Base-by-base conservation (phyloP, 306 rosid genomes). In the Dalbergia oliveri region DNA sequence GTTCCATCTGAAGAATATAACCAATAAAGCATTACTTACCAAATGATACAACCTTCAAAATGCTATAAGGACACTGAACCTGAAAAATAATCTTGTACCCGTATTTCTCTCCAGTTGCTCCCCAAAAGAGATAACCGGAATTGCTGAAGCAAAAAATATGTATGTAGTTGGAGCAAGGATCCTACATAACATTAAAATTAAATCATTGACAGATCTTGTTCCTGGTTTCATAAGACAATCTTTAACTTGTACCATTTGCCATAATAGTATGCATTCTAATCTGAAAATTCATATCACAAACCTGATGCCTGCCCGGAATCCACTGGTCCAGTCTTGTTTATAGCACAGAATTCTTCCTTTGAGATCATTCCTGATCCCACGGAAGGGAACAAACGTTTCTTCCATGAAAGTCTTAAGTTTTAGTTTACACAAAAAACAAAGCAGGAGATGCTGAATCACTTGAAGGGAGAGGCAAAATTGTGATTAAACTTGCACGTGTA, bases 131-230 rank as follows among this genome's bases (percentile, higher is more conserved):
- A 93, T 88, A 72, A 89, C 97, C 3, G 97, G 97, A 86, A 93
- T 93, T 76, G 97, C 91, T 51, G 97, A 93, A 81, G 97, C 97
- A 69, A 93, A 93, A 89, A 93, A 93, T 87, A 93, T 88, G 69
- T 93, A 93, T 56, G 97, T 91, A 66, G 97, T 93, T 71, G 97
- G 97, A 77, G 97, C 97, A 81, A 93, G 90, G 81, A 93, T 90
- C 91, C 97, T 93, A 44, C 35, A 70, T 7, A 33, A 67, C 56
- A 70, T 19, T 62, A 26, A 18, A 76, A 69, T 77, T 61, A 61
- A 39, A 16, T 70, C 37, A 47, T 16, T 33, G 31, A 73, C 43
- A 77, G 60, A 13, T 49, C 5, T 59, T 19, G 65, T 63, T 41
- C 21, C 18, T 33, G 31, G 41, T 21, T 75, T 68, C 81, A 57